phyloP scores from a whole-genome alignment of 2,329 filamentous ascomycete species.

The Verticillium tricorpus region DNA sequence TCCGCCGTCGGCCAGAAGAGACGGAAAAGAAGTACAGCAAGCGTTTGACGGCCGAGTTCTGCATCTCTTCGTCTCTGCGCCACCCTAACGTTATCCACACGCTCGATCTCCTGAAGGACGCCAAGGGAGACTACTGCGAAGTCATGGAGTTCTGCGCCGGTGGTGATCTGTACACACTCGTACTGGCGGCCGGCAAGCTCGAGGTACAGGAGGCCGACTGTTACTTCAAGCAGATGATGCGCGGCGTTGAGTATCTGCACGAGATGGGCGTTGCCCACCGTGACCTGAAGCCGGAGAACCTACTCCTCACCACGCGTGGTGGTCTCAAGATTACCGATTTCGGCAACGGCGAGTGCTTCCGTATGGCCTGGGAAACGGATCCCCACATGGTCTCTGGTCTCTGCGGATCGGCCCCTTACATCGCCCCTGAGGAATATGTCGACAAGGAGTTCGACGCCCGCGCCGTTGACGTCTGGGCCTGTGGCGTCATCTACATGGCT shows the following conservation, averaged over 20 bases:
- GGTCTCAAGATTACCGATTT: conserved; percentile 98
- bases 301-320: conserved; percentile 87
- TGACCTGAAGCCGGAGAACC: conserved; percentile 93
- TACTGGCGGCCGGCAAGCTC: conserved; percentile 85
- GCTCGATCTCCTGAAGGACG: conserved; percentile 87
- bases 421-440: conserved; percentile 92
- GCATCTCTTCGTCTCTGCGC: conserved; percentile 92
- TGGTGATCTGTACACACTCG: conserved; percentile 89
- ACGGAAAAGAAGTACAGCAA: conserved; percentile 98
- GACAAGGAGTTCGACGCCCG: conserved; percentile 95
- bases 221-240: conserved; percentile 99
- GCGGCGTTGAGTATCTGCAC: conserved; percentile 97
- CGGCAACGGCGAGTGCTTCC: conserved; percentile 97
- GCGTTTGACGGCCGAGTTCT: conserved; percentile 93
- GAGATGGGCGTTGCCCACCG: conserved; percentile 98
- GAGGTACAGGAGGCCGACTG: conserved; percentile 93
- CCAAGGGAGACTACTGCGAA: conserved; percentile 96
- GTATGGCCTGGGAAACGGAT: conserved; percentile 99
- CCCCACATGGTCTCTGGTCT: conserved; percentile 97
- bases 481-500: conserved; percentile 98
- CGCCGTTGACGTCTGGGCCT: conserved; percentile 98
- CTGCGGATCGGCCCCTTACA: conserved; percentile 95
- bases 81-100: conserved; percentile 99
- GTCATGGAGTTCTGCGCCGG: conserved; percentile 99
- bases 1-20: conserved; percentile 88